Evolutionary conservation across 441 rosid species (phyloP).

Genomic region (Corymbia calophylla): DNA sequence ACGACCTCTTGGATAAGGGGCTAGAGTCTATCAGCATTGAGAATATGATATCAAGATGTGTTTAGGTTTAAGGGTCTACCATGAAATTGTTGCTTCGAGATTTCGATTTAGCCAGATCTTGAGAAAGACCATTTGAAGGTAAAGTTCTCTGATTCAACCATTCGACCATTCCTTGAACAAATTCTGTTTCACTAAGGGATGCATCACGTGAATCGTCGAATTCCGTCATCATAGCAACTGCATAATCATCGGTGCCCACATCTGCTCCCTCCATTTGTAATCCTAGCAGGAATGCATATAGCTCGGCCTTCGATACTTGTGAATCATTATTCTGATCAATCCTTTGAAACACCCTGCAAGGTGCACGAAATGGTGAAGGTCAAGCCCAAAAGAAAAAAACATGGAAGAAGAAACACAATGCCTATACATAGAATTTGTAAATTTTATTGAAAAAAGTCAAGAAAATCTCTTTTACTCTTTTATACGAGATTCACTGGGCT

Average conservation of each 20-base stretch:
- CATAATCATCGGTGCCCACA: constrained; percentile 15
- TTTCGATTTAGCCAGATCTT: background rate
- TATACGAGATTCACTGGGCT: constrained; percentile 14
- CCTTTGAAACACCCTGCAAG: constrained; percentile 25
- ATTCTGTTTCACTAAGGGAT: constrained; percentile 19
- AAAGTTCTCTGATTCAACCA: constrained; percentile 20
- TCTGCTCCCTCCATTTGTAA: constrained; percentile 24
- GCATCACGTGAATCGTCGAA: constrained; percentile 22
- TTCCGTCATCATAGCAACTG: constrained; percentile 13
- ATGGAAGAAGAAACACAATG: background rate
- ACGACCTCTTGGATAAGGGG: background rate
- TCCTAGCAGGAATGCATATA: constrained; percentile 26
- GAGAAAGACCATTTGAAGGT: background rate
- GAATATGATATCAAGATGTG: background rate
- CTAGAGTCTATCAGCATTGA: background rate
- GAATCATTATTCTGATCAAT: constrained; percentile 16
- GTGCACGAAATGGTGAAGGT: background rate
- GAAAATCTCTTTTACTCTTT: constrained; percentile 6
- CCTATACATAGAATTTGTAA: background rate
- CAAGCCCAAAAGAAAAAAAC: background rate
- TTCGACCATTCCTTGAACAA: constrained; percentile 19
- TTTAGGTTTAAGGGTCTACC: background rate
- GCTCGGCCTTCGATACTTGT: constrained; percentile 19
- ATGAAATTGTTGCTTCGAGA: background rate
- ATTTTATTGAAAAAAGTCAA: background rate